phyloP scores from a whole-genome alignment of 1,139 yeast genomes.

The Tardiomyces digboiensis region DNA sequence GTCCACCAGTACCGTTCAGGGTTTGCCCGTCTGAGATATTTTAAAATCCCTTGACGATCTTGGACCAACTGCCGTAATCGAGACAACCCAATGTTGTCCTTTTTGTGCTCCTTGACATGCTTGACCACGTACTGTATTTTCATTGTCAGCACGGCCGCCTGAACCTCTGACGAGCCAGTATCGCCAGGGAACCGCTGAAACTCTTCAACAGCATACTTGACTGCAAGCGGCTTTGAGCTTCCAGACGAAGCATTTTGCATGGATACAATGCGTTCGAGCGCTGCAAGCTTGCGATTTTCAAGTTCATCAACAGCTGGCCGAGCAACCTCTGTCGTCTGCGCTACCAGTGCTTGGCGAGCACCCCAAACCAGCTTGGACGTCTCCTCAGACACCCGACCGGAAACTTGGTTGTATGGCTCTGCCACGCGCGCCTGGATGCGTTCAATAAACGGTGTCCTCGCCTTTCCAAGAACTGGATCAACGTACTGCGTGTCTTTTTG shows the following conservation, averaged over 20 bases:
- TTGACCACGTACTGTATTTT: slow-evolving; percentile 69
- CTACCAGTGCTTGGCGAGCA: slow-evolving; percentile 54
- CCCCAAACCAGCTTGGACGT: slow-evolving; percentile 73
- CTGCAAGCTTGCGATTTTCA: slow-evolving; percentile 57
- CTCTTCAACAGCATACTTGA: slow-evolving; percentile 60
- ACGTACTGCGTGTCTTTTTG: slow-evolving; percentile 22
- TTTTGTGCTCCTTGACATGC: slow-evolving; percentile 63
- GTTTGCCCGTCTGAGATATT: slow-evolving; percentile 68
- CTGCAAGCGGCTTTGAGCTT: slow-evolving; percentile 52
- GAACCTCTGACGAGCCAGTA: slow-evolving; percentile 93
- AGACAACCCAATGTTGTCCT: slow-evolving; percentile 65
- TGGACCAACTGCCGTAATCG: slow-evolving; percentile 75
- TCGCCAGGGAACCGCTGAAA: slow-evolving; percentile 82
- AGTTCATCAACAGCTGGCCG: slow-evolving; percentile 23
- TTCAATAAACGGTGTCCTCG: slow-evolving; percentile 55
- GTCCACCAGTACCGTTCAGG: slow-evolving; percentile 82
- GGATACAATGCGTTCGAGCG: slow-evolving; percentile 60
- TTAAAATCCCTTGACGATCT: slow-evolving; percentile 73
- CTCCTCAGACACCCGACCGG: slow-evolving; percentile 33
- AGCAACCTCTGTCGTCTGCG: slow-evolving; percentile 29
- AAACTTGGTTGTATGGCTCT: slow-evolving; percentile 50
- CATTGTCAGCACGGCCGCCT: slow-evolving; percentile 84
- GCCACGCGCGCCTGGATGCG: slow-evolving; percentile 57
- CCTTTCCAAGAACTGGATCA: slow-evolving; percentile 77
- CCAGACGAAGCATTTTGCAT: slow-evolving; percentile 58